These are phyloP conservation scores for Hemileia vastatrix DNA, from an alignment of 1,284 basidiomycete genomes.

Conservation along the genomic window DNA sequence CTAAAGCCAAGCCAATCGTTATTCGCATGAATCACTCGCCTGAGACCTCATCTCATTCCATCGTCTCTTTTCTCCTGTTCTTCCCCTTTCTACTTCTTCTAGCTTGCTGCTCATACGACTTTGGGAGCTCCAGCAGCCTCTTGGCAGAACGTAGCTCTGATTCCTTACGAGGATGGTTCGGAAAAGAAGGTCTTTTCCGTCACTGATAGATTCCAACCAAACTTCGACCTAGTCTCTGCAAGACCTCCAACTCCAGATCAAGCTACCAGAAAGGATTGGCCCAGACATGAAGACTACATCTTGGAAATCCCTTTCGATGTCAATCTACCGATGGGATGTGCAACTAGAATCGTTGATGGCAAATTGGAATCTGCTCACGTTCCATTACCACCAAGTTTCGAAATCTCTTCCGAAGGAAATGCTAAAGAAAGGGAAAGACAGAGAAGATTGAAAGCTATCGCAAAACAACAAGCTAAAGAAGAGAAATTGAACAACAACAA, in stretches of 20 bases:
- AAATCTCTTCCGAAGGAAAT: slow-evolving; percentile 34
- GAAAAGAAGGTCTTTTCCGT: slow-evolving; percentile 33
- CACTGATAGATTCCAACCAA: slow-evolving; percentile 28
- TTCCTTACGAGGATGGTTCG: slow-evolving; percentile 28
- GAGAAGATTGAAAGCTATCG: neutral
- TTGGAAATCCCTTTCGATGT: slow-evolving; percentile 33
- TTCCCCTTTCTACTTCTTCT: neutral
- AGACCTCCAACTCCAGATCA: slow-evolving; percentile 16
- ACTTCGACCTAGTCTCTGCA: slow-evolving; percentile 29
- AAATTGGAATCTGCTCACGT: slow-evolving; percentile 33
- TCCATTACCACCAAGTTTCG: slow-evolving; percentile 35
- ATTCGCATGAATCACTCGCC: too few relatives aligned
- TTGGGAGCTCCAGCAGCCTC: slow-evolving; percentile 34
- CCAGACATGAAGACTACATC: slow-evolving; percentile 29
- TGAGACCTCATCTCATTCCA: neutral
- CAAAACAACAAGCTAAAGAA: neutral
- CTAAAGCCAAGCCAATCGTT: too few relatives aligned
- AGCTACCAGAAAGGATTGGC: slow-evolving; percentile 23
- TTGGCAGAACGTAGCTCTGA: slow-evolving; percentile 35
- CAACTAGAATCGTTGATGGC: slow-evolving; percentile 35
- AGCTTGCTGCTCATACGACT: slow-evolving; percentile 36
- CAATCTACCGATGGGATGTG: slow-evolving; percentile 33
- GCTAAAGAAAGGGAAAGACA: neutral
- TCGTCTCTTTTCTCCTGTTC: neutral
- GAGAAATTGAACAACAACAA: neutral